Conservation (phyloP, 495 filamentous ascomycete species). For the Parachaetomium inaequale region DNA sequence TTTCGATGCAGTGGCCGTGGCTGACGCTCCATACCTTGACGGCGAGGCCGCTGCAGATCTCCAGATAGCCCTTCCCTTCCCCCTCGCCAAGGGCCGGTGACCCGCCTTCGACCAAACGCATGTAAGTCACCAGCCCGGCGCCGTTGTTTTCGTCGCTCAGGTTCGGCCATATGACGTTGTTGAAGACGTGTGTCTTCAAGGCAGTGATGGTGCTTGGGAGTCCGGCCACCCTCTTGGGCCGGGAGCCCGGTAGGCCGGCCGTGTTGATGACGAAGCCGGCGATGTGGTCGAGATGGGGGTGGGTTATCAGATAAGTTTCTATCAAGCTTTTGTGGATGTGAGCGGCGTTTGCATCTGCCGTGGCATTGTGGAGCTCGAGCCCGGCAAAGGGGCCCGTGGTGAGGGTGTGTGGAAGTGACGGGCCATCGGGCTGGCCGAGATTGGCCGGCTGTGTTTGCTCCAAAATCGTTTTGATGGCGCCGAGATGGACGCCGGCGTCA, state of each 20-base stretch:
- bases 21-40: conserved; percentile 76
- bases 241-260: conserved; percentile 67
- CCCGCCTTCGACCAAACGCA: conserved; percentile 82
- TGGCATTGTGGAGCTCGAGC: conserved; percentile 58
- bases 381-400: conserved; percentile 66
- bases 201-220: conserved; percentile 81
- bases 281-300: conserved; percentile 92
- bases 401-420: conserved; percentile 37
- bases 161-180: conserved; percentile 97
- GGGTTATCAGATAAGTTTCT: conserved; percentile 85
- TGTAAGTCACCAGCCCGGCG: conserved; percentile 86
- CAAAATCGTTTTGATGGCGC: conserved; percentile 73
- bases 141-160: conserved; percentile 94
- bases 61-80: conserved; percentile 72
- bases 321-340: conserved; percentile 74
- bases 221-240: conserved; percentile 78
- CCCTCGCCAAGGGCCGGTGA: conserved; percentile 75
- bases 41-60: conserved; percentile 74
- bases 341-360: conserved; percentile 69
- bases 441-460: conserved; percentile 44
- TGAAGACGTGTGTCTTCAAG: conserved; percentile 92
- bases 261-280: conserved; percentile 90
- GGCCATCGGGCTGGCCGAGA: conserved; percentile 38
- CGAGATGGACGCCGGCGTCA: conserved; percentile 86
- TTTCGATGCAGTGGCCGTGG: conserved; percentile 82